Base-by-base conservation (phyloP, 148 eudicot genomes). In the Drosera capensis region DNA sequence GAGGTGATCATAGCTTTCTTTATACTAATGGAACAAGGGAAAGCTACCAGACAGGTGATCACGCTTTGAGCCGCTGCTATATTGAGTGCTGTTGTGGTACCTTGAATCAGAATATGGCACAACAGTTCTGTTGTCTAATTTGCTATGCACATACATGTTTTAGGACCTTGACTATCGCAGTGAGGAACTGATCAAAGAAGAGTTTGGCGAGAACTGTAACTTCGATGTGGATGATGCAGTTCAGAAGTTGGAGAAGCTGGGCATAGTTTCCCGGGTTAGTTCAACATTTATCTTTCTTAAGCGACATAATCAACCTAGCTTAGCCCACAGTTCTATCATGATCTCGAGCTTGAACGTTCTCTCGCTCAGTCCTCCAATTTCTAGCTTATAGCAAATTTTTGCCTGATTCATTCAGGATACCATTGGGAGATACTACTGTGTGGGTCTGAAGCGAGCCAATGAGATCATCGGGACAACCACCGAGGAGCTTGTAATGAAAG, bases 221-320 rank as follows among this genome's bases (percentile, higher is more conserved):
- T 84, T 84, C 58, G 85, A 84, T 24, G 82, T 84, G 43, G 95
- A 80, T 60, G 95, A 84, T 65, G 95, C 90, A 1, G 64, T 84
- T 43, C 62, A 51, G n/a, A 84, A 84, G 69, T 54, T 84, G 31
- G 82, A 77, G 53, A 79, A 74, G 54, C 46, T 84, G 42, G 84
- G 84, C 48, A 77, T 84, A 43, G 79, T 84, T 58, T 41, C 68
- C 17, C 68, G 71, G 81, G 94, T 84, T 39, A 68, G 67, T 11
- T 45, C 16, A 23, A 20, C 17, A 48, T 13, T 14, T 49, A 21
- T 42, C n/a, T n/a, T n/a, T n/a, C n/a, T n/a, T n/a, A n/a, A n/a
- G n/a, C n/a, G n/a, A n/a, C n/a, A n/a, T n/a, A n/a, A n/a, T n/a
- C n/a, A n/a, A n/a, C 52, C 5, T 23, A 14, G n/a, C n/a, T 7